Conservation (phyloP, 2,329 filamentous ascomycete species). For the Sordariomycetes sp. region DNA sequence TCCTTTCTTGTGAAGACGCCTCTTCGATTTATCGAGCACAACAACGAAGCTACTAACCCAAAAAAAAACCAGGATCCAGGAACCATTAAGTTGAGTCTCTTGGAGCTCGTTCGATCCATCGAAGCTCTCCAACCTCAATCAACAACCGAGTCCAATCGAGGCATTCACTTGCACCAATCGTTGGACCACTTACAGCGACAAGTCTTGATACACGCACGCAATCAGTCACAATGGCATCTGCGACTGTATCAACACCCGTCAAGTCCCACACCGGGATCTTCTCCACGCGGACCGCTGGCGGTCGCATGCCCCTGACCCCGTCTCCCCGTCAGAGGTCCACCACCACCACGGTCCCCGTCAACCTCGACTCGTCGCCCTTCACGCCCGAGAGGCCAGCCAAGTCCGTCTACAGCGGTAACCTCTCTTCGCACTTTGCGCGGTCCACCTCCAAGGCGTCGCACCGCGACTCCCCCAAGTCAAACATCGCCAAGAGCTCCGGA, state of each 20-base stretch:
- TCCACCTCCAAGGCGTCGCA: slow-evolving; percentile 51
- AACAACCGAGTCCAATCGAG: slow-evolving; percentile 8
- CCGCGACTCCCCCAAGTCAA: slow-evolving; percentile 89
- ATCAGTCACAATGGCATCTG: slow-evolving; percentile 58
- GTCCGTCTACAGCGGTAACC: slow-evolving; percentile 69
- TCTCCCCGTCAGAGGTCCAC: slow-evolving; percentile 62
- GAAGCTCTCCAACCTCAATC: slow-evolving; percentile 20
- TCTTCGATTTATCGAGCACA: slow-evolving; percentile 34
- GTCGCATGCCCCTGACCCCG: slow-evolving; percentile 86
- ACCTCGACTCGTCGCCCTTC: slow-evolving; percentile 58
- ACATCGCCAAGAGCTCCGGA: slow-evolving; percentile 64
- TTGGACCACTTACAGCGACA: neutral
- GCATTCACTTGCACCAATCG: too few relatives aligned
- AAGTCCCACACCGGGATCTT: slow-evolving; percentile 94
- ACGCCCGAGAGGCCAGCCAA: slow-evolving; percentile 58
- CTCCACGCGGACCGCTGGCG: slow-evolving; percentile 82
- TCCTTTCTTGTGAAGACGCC: slow-evolving; percentile 28
- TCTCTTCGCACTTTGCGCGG: slow-evolving; percentile 65
- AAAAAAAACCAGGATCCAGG: slow-evolving; percentile 23
- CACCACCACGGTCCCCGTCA: slow-evolving; percentile 32
- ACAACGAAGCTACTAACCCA: slow-evolving; percentile 29
- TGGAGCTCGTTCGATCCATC: slow-evolving; percentile 34
- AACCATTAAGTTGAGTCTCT: slow-evolving; percentile 48
- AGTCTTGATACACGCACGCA: slow-evolving; percentile 10
- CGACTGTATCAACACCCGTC: slow-evolving; percentile 74